Percentiles rank a stretch among this genome's conserved stretches.
These are phyloP conservation scores for Talaromyces sp. DNA, from an alignment of 2,329 filamentous ascomycete species.

Conservation along the genomic window DNA sequence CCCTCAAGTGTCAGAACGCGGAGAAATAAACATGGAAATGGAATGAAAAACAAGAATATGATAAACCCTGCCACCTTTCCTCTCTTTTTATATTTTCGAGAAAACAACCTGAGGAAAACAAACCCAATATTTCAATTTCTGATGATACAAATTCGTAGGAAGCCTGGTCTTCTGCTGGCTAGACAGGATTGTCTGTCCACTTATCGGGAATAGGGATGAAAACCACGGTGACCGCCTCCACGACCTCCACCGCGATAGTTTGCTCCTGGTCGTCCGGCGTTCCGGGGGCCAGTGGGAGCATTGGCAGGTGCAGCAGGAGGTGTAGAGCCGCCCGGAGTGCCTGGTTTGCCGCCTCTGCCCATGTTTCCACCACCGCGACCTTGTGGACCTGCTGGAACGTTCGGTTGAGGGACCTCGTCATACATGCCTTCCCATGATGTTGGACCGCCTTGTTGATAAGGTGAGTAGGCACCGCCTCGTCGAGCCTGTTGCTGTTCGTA, in stretches of 20 bases:
- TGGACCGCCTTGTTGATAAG: conserved; percentile 60
- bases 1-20: background rate
- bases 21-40: background rate
- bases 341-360: conserved; percentile 43
- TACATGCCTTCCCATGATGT: conserved; percentile 98
- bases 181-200: background rate
- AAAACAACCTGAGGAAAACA: background rate
- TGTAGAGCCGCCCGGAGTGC: conserved; percentile 29
- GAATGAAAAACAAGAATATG: background rate
- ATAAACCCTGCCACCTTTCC: background rate
- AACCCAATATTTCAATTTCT: background rate
- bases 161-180: background rate
- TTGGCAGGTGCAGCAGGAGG: conserved; percentile 64
- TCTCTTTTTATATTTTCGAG: background rate
- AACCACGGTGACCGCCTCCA: conserved; percentile 69
- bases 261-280: conserved; percentile 83
- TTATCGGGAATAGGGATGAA: conserved; percentile 70
- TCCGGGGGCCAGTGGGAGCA: conserved; percentile 93
- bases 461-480: conserved; percentile 48
- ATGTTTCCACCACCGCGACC: conserved; percentile 46
- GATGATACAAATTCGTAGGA: background rate
- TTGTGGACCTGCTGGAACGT: conserved; percentile 56
- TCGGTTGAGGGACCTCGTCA: conserved; percentile 86
- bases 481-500: conserved; percentile 68
- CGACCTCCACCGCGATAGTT: conserved; percentile 91